These are phyloP conservation scores for Auricularia cornea DNA, from an alignment of 768 basidiomycete genomes.

Conservation along the genomic window DNA sequence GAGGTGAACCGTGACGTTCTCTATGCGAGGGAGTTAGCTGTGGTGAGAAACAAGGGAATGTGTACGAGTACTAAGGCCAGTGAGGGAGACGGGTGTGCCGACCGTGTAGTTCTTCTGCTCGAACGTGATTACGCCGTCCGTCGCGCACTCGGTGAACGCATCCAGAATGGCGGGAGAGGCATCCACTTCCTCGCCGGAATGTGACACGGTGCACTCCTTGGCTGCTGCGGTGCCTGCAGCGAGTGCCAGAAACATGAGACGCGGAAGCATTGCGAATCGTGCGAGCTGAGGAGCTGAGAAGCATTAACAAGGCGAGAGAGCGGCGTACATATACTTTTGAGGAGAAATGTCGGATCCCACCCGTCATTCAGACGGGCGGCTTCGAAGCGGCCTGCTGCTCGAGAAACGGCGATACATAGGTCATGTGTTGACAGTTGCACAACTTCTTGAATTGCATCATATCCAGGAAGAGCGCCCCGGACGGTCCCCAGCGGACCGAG, in stretches of 20 bases:
- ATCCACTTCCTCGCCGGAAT: slow-evolving; percentile 17
- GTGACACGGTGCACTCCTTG: slow-evolving; percentile 7
- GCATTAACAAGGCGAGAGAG: too few relatives aligned
- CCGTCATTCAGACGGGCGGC: too few relatives aligned
- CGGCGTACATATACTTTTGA: too few relatives aligned
- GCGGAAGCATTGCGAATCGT: neutral
- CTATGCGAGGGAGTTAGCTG: neutral
- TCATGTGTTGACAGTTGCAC: too few relatives aligned
- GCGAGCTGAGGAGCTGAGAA: neutral
- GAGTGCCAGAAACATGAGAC: neutral
- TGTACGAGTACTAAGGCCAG: slow-evolving; percentile 14
- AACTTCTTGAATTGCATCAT: too few relatives aligned
- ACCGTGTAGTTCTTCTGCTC: slow-evolving; percentile 28
- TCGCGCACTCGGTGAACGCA: slow-evolving; percentile 29
- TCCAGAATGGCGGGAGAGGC: slow-evolving; percentile 28
- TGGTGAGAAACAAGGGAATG: neutral
- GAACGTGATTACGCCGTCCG: slow-evolving; percentile 29
- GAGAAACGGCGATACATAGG: too few relatives aligned
- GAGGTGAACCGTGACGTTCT: slow-evolving; percentile 33
- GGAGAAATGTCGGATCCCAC: too few relatives aligned
- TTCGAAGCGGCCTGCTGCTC: too few relatives aligned
- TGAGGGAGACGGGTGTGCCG: slow-evolving; percentile 28
- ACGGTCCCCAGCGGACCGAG: too few relatives aligned
- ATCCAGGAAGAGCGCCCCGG: too few relatives aligned
- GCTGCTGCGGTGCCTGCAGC: neutral